Base-by-base conservation (phyloP, 257 asterid genomes). In the Nicotiana otophora region DNA sequence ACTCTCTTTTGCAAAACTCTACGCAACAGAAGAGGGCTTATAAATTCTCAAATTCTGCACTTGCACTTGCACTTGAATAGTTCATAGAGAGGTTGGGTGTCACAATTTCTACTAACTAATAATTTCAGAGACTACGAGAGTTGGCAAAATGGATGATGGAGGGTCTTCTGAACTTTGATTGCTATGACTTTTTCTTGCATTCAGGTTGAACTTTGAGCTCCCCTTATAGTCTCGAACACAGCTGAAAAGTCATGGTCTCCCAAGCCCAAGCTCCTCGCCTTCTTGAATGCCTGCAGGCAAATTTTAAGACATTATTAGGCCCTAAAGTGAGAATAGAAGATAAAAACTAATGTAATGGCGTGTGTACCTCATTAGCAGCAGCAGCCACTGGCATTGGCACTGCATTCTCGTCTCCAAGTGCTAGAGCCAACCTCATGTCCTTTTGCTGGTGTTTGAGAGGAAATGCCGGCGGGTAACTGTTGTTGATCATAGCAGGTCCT, bases 361-460 rank as follows among this genome's bases (percentile, higher is more conserved):
- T 31, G 34, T 31, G 34, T 82, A 91, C 98, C 97, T 96, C 99
- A 64, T 94, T 96, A 70, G 99, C 93, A 85, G 98, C 98, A 77
- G 98, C 98, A 12, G 99, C 99, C 3, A 96, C 91, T 16, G 99
- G 99, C 99, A 94, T 96, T 69, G 99, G 78, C 78, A 96, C 96
- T 0, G 93, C 88, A 83, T 87, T 91, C 89, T 94, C 97, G 74
- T 96, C 98, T 65, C 99, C 99, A 30, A 96, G 97, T 61, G 99
- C 93, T 39, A 96, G 91, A 82, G 99, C 99, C 88, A 96, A 79
- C 85, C 99, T 96, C 97, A 96, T 96, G 83, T 96, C 99, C 88
- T 96, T 96, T 89, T 96, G 99, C 86, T 96, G 99, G 84, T 96
- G 99, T 87, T 96, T 96, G 82, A 96, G 85, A 81, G 99, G 99